Evolutionary conservation across 2,329 filamentous ascomycete species (phyloP), one percentile per base, ranked within the genome.

Genomic region (Fusarium piperis): DNA sequence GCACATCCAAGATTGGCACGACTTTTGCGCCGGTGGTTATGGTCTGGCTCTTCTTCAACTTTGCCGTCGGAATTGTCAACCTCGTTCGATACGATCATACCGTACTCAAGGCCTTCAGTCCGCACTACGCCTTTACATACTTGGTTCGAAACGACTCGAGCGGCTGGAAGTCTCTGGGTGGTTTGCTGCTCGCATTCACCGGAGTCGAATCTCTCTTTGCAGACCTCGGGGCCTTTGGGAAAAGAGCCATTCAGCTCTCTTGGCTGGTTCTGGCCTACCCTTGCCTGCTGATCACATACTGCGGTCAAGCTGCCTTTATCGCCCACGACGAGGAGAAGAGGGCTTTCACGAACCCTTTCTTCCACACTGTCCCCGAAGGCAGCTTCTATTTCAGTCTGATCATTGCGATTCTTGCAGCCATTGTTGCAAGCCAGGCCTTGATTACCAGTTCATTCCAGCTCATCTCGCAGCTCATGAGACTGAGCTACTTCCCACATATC

Each of bases 151-250:
- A 91, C 74, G 85, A 85, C 59, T 83, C 86, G 4, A 83, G 87
- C 6, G 91, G 89, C 1, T 93, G 91, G 91, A 84, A 83, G 64
- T 88, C 86, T 65, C 84, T 93, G 2, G 91, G 90, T n/a, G 92
- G 93, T 6, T 88, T 94, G 20, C 80, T 95, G 3, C 86, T 95
- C 11, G 88, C 90, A 3, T 94, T 95, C 75, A 94, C 93, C 2
- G 92, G 91, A 18, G 91, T 93, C n/a, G 93, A 94, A 78, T 92
- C 92, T 1, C 84, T 95, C 1, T 95, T 94, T 76, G 92, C 93
- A 4, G 92, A 95, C 74, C 84, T 95, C 8, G 93, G 92, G 35
- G 93, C 93, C 23, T 95, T 95, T 79, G 89, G 87, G 78, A 86
- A 88, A 74, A 83, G 87, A 44, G 92, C 93, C 1, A 90, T 95